Evolutionary conservation across 352 stramenopile species (phyloP), one percentile per base, ranked within the genome.

Genomic region (Phytophthora fragariae): DNA sequence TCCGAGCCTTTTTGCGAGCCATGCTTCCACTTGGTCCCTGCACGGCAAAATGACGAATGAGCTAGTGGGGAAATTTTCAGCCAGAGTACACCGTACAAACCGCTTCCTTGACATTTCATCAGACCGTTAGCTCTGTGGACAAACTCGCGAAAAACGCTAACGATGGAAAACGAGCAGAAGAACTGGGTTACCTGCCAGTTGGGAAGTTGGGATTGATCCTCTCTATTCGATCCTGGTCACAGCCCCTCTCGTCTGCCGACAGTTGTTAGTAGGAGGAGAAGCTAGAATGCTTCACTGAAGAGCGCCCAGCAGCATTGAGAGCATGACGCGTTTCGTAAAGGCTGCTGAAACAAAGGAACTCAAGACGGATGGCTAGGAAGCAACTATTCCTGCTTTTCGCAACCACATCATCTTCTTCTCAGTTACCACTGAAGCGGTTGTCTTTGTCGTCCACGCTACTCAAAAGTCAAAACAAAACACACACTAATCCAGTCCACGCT

Each of bases 261-360:
- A 57, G n/a, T n/a, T n/a, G 33, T 72, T 77, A 88, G 57, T 83
- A 85, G 8, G 69, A 80, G 14, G 68, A 66, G 54, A 89, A 89
- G n/a, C 70, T 85, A 3, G 79, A 76, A 53, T 72, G 69, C 33
- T 71, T 82, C 6, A 75, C 59, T 0, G 74, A 72, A 5, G 62
- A 82, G n/a, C 68, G 24, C 24, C 24, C 24, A 27, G 24, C 24
- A 27, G 24, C 24, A 27, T 27, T 2, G 24, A 27, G 24, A 27
- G 24, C 24, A 27, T 27, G 24, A 27, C 24, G 24, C 24, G 24
- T 27, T 27, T 27, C 24, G 24, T 27, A 27, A 27, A 27, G 24
- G 24, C 24, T 27, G 24, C 33, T 37, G 33, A 11, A 27, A 27
- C 24, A 27, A 27, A 27, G 24, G 24, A 27, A 27, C 24, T 27